phyloP scores from a whole-genome alignment of 106 monocot species.

The Narthecium ossifragum region DNA sequence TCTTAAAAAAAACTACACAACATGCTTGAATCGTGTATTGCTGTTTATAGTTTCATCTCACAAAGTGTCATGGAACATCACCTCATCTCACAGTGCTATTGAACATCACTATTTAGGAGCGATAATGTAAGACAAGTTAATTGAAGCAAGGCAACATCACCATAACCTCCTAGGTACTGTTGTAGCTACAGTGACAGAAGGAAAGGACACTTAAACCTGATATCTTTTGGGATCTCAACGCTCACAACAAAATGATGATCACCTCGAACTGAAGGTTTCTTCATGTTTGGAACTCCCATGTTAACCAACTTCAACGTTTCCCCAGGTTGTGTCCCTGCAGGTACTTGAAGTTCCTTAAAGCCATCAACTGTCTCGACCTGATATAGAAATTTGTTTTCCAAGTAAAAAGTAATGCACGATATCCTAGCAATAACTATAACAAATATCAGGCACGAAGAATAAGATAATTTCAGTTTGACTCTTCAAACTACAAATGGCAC shows the following conservation, averaged over 20 bases:
- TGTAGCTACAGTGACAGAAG: neutral
- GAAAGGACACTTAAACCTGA: conserved; percentile 41
- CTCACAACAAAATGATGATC: conserved; percentile 79
- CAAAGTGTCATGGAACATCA: neutral
- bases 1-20: neutral
- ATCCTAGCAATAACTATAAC: too few relatives aligned
- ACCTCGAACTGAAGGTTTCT: conserved; percentile 70
- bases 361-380: conserved; percentile 91
- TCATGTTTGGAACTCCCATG: conserved; percentile 84
- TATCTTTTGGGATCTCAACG: conserved; percentile 71
- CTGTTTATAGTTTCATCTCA: too few relatives aligned
- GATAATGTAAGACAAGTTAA: neutral
- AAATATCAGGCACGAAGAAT: too few relatives aligned
- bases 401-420: too few relatives aligned
- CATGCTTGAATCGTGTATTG: too few relatives aligned
- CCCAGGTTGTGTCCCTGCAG: conserved; percentile 87
- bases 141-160: neutral
- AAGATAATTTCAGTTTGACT: too few relatives aligned
- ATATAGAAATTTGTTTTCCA: conserved; percentile 8
- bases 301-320: conserved; percentile 53
- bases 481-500: too few relatives aligned
- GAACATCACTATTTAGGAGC: neutral
- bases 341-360: conserved; percentile 62
- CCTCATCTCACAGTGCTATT: neutral
- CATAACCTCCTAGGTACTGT: neutral